Conservation (phyloP, 495 filamentous ascomycete genomes). For the Penicillium fimorum region DNA sequence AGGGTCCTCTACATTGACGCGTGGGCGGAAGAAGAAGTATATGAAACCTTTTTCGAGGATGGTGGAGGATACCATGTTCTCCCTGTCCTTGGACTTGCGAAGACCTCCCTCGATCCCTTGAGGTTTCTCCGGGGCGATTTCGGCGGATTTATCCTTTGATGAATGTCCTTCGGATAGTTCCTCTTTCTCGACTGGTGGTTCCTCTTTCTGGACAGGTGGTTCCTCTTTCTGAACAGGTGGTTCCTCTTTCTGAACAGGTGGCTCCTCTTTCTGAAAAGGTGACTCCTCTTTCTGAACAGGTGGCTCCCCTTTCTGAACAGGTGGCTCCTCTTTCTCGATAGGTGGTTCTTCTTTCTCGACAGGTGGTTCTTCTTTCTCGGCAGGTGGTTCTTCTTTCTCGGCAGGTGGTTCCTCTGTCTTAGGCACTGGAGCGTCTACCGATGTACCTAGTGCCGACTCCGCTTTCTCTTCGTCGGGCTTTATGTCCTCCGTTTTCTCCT, state of each 20-base stretch:
- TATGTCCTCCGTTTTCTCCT: conserved; percentile 28
- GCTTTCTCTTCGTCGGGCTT: conserved; percentile 28
- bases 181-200: neutral
- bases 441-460: conserved; percentile 25
- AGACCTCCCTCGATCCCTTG: conserved; percentile 24
- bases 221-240: too few relatives aligned
- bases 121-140: conserved; percentile 8
- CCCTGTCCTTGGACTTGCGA: conserved; percentile 46
- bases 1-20: conserved; percentile 72
- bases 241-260: too few relatives aligned
- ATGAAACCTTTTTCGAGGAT: conserved; percentile 90
- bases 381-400: too few relatives aligned
- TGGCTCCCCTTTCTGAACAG: too few relatives aligned
- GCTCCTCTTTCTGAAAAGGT: too few relatives aligned
- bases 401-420: neutral
- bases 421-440: conserved; percentile 20
- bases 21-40: conserved; percentile 86
- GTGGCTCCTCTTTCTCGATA: too few relatives aligned
- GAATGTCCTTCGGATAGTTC: neutral
- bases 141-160: neutral
- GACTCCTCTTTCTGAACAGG: too few relatives aligned
- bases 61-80: conserved; percentile 61
- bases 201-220: neutral
- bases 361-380: too few relatives aligned
- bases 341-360: neutral